Base-by-base conservation (phyloP, 2,329 filamentous ascomycete species). In the Pyrenophora graminea region DNA sequence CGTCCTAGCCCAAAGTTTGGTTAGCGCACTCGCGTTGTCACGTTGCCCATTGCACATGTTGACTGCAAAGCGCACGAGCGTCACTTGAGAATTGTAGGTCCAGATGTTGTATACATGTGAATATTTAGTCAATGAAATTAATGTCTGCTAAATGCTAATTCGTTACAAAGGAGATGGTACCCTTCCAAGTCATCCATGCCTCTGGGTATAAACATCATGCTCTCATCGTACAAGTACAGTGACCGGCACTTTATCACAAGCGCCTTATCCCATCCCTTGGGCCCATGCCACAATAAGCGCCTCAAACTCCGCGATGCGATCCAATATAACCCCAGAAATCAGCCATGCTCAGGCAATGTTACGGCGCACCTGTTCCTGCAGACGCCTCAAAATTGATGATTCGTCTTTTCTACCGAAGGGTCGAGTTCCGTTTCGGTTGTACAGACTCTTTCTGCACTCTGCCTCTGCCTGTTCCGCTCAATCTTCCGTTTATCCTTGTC, bases 401-500 rank as follows among this genome's bases (percentile, higher is more conserved):
- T 21, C 6, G 6, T n/a, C 15, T 30, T 13, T 39, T 44, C 48
- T 55, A 62, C 34, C 63, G 52, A n/a, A 59, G 52, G 30, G 58
- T 61, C 7, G 48, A 53, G 12, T 58, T 63, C 30, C 55, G 51
- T 32, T 64, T 67, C 5, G 66, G 57, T 45, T 67, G 61, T 15
- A 70, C 51, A 4, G 38, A 52, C 53, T 72, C 65, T 51, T 67
- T 67, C 51, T 69, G 62, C 8, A 67, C 67, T 21, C 64, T 55
- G 32, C 64, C 50, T 44, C 63, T 64, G 10, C 69, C 62, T 33
- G 59, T 64, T 3, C 65, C 62, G n/a, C 62, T 66, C 2, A 66
- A 59, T 23, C 62, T 59, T 6, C 51, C 58, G 13, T 48, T 61
- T 9, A 58, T 39, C 18, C 59, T 38, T 31, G 50, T 36, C 19